Evolutionary conservation across 495 filamentous ascomycete species (phyloP).

Genomic region (Tuber aestivum): DNA sequence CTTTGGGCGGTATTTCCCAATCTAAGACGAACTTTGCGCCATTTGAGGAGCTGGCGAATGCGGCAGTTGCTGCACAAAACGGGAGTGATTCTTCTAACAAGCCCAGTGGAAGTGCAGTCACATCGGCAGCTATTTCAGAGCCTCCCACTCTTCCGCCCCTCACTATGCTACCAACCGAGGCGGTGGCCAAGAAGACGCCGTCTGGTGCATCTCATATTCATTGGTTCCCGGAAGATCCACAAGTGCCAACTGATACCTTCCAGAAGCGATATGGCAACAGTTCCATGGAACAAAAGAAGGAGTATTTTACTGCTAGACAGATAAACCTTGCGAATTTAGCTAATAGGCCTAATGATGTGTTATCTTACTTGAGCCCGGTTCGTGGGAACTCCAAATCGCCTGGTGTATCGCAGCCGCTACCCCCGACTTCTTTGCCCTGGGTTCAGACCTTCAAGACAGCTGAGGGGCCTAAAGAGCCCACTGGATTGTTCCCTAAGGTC

Average conservation of each 20-base stretch:
- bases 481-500: conserved; percentile 28
- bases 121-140: conserved; percentile 22
- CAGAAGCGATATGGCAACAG: conserved; percentile 16
- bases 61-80: conserved; percentile 28
- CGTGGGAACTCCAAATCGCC: conserved; percentile 21
- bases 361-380: conserved; percentile 10
- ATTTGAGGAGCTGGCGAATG: conserved; percentile 35
- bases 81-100: not conserved
- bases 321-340: conserved; percentile 17
- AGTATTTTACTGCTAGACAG: conserved; percentile 38
- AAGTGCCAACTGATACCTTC: conserved; percentile 10
- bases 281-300: conserved; percentile 34
- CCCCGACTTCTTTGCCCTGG: conserved; percentile 31
- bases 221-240: conserved; percentile 22
- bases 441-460: conserved; percentile 30
- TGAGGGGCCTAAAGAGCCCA: conserved; percentile 24
- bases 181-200: conserved; percentile 32
- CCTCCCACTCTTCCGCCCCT: conserved; percentile 32
- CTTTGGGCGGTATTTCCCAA: conserved; percentile 12
- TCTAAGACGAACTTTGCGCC: conserved; percentile 30
- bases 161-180: conserved; percentile 23
- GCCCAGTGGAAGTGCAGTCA: conserved; percentile 17
- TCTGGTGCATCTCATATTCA: conserved; percentile 34
- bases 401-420: conserved; percentile 18
- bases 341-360: conserved; percentile 16